Conservation (phyloP, 2,329 filamentous ascomycete species). For the Aspergillus uvarum region DNA sequence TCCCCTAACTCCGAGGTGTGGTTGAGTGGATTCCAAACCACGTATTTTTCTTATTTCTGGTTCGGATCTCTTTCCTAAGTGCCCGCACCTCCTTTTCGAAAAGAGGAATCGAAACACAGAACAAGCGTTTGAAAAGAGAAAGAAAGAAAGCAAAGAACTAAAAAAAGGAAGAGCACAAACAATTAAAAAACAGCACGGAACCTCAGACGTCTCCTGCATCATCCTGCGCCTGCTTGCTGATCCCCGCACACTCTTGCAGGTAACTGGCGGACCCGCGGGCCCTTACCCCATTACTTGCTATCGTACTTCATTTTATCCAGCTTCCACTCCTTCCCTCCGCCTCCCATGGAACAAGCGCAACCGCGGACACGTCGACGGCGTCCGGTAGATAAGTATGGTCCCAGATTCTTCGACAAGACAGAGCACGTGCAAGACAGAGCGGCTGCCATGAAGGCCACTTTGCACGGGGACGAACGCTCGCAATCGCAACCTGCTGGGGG, state of each 20-base stretch:
- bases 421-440: slow-evolving; percentile 41
- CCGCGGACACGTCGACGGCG: slow-evolving; percentile 24
- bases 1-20: background rate
- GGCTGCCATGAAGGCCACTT: slow-evolving; percentile 24
- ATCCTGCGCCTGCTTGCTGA: background rate
- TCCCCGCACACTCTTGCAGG: slow-evolving; percentile 1
- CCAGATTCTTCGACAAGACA: slow-evolving; percentile 41
- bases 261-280: slow-evolving; percentile 5
- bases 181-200: background rate
- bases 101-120: background rate
- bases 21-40: background rate
- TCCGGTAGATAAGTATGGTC: slow-evolving; percentile 35
- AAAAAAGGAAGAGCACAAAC: background rate
- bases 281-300: background rate
- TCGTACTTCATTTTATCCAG: background rate
- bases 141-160: background rate
- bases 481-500: slow-evolving; percentile 65
- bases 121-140: background rate
- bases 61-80: background rate
- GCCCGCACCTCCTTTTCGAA: background rate
- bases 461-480: slow-evolving; percentile 8
- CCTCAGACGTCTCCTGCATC: background rate
- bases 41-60: background rate
- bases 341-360: slow-evolving; percentile 15
- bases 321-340: background rate